phyloP scores from a whole-genome alignment of 2,329 filamentous ascomycete species.

The Zymoseptoria brevis region DNA sequence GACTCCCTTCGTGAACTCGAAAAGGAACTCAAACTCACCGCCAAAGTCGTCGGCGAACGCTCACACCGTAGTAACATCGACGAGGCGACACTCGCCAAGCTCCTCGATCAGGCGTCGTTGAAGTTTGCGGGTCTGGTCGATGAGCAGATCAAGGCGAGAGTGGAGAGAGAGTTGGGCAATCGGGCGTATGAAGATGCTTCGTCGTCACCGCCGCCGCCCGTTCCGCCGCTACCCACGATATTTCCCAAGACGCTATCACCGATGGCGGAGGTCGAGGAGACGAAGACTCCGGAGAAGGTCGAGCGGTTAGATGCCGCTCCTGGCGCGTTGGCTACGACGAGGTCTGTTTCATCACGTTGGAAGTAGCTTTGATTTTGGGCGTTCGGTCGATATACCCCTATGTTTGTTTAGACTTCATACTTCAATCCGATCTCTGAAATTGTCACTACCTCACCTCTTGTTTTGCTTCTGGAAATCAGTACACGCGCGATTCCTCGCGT shows the following conservation, averaged over 20 bases:
- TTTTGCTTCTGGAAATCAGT: too few species aligned
- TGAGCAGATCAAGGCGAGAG: slow-evolving; percentile 51
- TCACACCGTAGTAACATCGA: slow-evolving; percentile 34
- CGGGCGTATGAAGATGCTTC: not conserved
- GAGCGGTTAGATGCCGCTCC: slow-evolving; percentile 13
- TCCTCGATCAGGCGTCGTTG: slow-evolving; percentile 70
- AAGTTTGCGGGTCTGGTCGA: slow-evolving; percentile 63
- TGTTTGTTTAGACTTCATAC: not conserved
- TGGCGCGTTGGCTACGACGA: slow-evolving; percentile 7
- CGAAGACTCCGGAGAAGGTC: slow-evolving; percentile 1
- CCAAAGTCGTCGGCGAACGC: slow-evolving; percentile 37
- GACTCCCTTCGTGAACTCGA: slow-evolving; percentile 49
- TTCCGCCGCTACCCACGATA: not conserved
- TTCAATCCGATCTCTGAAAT: too few species aligned
- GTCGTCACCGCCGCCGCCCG: not conserved
- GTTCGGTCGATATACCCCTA: not conserved
- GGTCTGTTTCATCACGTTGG: not conserved
- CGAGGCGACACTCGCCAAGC: slow-evolving; percentile 41
- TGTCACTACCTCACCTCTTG: too few species aligned
- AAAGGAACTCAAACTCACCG: slow-evolving; percentile 46
- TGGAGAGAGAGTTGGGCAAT: slow-evolving; percentile 26
- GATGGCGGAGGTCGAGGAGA: slow-evolving; percentile 4
- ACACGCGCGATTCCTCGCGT: too few species aligned
- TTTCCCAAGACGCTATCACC: not conserved
- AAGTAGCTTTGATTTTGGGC: not conserved